Evolutionary conservation across 306 rosid species (phyloP).

Genomic region (Ammopiptanthus mongolicus): DNA sequence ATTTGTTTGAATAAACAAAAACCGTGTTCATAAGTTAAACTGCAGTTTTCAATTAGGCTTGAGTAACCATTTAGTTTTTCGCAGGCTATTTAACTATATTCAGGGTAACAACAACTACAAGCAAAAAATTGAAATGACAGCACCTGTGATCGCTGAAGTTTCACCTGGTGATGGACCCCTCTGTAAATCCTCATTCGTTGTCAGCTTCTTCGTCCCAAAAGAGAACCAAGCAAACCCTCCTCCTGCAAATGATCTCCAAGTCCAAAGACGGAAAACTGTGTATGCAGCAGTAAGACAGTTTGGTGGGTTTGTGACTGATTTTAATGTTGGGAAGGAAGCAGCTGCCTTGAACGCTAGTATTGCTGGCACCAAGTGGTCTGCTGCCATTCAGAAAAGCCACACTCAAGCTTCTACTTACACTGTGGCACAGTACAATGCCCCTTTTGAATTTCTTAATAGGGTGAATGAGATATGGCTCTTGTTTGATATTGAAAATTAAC

Average conservation of each 20-base stretch:
- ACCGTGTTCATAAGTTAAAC: too few relatives aligned
- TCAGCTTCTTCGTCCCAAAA: constrained; percentile 76
- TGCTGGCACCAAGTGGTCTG: constrained; percentile 61
- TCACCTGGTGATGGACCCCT: constrained; percentile 73
- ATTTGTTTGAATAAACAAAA: background rate
- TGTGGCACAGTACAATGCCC: constrained; percentile 80
- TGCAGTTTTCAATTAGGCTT: too few relatives aligned
- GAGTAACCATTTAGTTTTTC: background rate
- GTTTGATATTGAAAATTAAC: constrained; percentile 18
- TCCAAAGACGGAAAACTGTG: constrained; percentile 56
- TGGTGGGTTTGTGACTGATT: constrained; percentile 56
- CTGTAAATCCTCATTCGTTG: constrained; percentile 65
- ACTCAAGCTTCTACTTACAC: constrained; percentile 44
- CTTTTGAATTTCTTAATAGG: constrained; percentile 59
- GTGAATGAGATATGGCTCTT: constrained; percentile 62
- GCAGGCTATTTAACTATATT: constrained; percentile 69
- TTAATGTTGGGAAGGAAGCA: constrained; percentile 50
- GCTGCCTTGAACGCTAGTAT: constrained; percentile 59
- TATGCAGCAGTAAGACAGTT: constrained; percentile 65
- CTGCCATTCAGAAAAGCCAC: constrained; percentile 46
- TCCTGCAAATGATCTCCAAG: constrained; percentile 56
- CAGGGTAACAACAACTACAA: constrained; percentile 68
- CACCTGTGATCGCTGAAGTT: constrained; percentile 59
- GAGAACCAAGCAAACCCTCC: constrained; percentile 77
- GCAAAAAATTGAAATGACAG: constrained; percentile 77